phyloP scores from a whole-genome alignment of 371 early-diverging fungal species.

The Mycotypha africana region DNA sequence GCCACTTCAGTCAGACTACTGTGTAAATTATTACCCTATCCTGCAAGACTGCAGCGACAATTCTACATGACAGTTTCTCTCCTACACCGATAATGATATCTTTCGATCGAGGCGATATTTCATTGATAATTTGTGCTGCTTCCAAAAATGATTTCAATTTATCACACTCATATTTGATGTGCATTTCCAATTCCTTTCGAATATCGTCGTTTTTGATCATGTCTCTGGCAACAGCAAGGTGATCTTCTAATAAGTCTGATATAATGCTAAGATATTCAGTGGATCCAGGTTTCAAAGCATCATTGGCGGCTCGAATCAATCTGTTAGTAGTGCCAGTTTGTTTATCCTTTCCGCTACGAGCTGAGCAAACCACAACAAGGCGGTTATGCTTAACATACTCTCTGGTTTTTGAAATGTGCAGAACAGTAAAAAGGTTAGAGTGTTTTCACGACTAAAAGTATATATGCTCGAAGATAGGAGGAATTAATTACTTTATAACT shows the following conservation, averaged over 20 bases:
- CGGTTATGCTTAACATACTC: constrained; percentile 58
- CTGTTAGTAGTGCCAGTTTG: constrained; percentile 72
- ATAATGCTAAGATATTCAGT: constrained; percentile 67
- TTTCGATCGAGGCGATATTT: constrained; percentile 91
- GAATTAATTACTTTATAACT: constrained; percentile 50
- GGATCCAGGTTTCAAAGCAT: constrained; percentile 62
- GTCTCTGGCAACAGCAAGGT: constrained; percentile 66
- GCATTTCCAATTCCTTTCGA: constrained; percentile 44
- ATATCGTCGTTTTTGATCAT: constrained; percentile 51
- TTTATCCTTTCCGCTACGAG: constrained; percentile 74
- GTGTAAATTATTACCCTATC: constrained; percentile 41
- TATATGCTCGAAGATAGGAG: no score
- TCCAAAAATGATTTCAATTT: constrained; percentile 79
- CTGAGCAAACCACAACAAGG: constrained; percentile 79
- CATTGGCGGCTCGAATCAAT: constrained; percentile 67
- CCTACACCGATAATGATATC: constrained; percentile 95
- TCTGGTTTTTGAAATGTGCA: constrained; percentile 17
- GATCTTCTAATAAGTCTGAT: constrained; percentile 74
- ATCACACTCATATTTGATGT: constrained; percentile 70
- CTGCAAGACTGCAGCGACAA: constrained; percentile 80
- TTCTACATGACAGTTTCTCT: constrained; percentile 88
- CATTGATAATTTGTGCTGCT: constrained; percentile 94
- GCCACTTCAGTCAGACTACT: neutral
- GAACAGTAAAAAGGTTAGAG: no score
- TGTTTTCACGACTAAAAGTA: no score